phyloP scores from a whole-genome alignment of 176 grass and related monocot genomes.

The Melocanna baccifera region DNA sequence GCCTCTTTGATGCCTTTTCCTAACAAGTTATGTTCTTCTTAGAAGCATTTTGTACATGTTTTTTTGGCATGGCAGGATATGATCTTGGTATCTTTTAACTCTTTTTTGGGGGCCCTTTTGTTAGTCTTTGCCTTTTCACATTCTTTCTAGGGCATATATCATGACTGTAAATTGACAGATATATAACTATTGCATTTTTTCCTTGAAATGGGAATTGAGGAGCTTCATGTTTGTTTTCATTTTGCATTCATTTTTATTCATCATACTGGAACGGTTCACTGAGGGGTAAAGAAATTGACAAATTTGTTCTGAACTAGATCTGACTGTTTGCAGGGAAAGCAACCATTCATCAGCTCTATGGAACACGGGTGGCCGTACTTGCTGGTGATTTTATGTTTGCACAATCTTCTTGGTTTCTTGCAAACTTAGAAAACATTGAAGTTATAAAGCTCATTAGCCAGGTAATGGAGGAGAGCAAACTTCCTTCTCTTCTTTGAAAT shows the following conservation, averaged over 20 bases:
- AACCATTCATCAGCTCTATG: conserved; percentile 85
- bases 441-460: conserved; percentile 97
- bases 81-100: background rate
- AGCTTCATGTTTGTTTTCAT: conserved; percentile 19
- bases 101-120: background rate
- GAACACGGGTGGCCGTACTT: conserved; percentile 82
- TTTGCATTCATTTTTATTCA: conserved; percentile 6
- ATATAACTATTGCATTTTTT: background rate
- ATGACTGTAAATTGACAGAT: background rate
- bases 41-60: background rate
- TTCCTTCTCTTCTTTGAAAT: conserved; percentile 18
- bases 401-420: conserved; percentile 95
- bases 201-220: background rate
- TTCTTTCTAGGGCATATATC: background rate
- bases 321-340: conserved; percentile 60
- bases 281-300: background rate
- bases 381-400: conserved; percentile 98
- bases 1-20: background rate
- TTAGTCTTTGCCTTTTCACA: background rate
- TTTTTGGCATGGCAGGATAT: background rate
- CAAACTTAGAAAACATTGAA: conserved; percentile 92
- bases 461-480: conserved; percentile 33
- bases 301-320: conserved; percentile 13
- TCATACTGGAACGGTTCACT: background rate
- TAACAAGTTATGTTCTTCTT: background rate